Base-by-base conservation (phyloP, 2,329 filamentous ascomycete species). In the Talaromyces albobiverticillius region DNA sequence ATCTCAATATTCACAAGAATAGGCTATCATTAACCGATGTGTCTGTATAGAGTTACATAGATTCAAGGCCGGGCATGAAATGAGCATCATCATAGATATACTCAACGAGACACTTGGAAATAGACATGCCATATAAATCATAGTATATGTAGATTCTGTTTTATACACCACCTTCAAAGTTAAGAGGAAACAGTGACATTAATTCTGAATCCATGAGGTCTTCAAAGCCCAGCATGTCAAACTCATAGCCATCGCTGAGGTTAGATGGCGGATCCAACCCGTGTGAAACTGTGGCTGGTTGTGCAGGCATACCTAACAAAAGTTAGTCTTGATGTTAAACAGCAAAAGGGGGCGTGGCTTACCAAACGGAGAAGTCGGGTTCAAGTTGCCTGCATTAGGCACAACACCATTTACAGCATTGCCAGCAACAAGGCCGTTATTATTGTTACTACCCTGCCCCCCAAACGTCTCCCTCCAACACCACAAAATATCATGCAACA, bases 401-500 rank as follows among this genome's bases (percentile, higher is more conserved):
- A 10, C 26, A 40, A 3, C 10, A 16, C 8, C 16, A 40, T 16
- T 16, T 16, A 16, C 18, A 40, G 16, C 36, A 16, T 8, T 20
- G 2, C 20, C n/a, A n/a, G n/a, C n/a, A n/a, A n/a, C n/a, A n/a
- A n/a, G n/a, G n/a, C n/a, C n/a, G n/a, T n/a, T 18, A 11, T 7
- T 22, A 16, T 23, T 48, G 2, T 40, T 46, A 36, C 48, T 42
- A 20, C 20, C 46, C 13, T 59, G 55, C 10, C 58, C 57, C 6
- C 60, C 57, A 32, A 57, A 62, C 9, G 43, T 54, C 22, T 59
- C 43, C 40, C 62, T 54, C 58, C 60, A 64, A 6, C 34, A 53
- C 57, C 58, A 61, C 20, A 63, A 26, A 16, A 54, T 45, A 42
- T 63, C 60, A 36, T 60, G 57, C 5, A 61, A 40, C 8, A 60